Evolutionary conservation across 1,139 yeast species (phyloP), one percentile per base, ranked within the genome.

Genomic region (Yamadazyma diddensiae): DNA sequence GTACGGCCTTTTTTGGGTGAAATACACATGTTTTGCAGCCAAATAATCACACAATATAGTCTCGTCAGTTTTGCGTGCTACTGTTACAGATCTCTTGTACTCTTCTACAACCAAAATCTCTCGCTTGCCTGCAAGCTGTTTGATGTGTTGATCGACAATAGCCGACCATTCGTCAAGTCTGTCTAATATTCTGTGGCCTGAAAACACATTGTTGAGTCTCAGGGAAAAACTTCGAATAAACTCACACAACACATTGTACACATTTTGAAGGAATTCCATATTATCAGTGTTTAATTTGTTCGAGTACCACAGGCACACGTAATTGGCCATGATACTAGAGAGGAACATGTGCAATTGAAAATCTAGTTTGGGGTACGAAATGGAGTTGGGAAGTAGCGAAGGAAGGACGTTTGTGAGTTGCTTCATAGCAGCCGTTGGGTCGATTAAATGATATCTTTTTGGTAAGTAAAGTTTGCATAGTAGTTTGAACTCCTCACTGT

Each of bases 281-380:
- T 65, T 63, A 28, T 62, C 63, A 2, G 73, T 66, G 35, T 66
- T 65, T 14, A 69, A 48, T 39, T 64, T 65, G 14, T 18, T 11
- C 26, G 59, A 46, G 42, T 66, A 69, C 75, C 75, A 69, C 29
- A 67, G 53, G 34, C 54, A 52, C 15, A 69, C 58, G 37, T 53
- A 68, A 24, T 57, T 53, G 7, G 56, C 48, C 39, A 65, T 52
- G 5, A 67, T 59, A 2, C 60, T 47, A 14, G 64, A 54, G 13
- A 67, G 41, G 33, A 68, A 62, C 31, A 66, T 42, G 41, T 69
- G 73, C 13, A 68, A 35, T 35, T 64, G 60, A 29, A 65, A 52
- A 37, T 66, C 65, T 12, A 65, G 44, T 19, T 49, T 41, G 14
- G 48, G 42, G 25, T 41, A 45, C n/a, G 45, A 39, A 5, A 42